These are phyloP conservation scores for Cordia subcordata DNA, from an alignment of 257 asterid species.

Conservation along the genomic window DNA sequence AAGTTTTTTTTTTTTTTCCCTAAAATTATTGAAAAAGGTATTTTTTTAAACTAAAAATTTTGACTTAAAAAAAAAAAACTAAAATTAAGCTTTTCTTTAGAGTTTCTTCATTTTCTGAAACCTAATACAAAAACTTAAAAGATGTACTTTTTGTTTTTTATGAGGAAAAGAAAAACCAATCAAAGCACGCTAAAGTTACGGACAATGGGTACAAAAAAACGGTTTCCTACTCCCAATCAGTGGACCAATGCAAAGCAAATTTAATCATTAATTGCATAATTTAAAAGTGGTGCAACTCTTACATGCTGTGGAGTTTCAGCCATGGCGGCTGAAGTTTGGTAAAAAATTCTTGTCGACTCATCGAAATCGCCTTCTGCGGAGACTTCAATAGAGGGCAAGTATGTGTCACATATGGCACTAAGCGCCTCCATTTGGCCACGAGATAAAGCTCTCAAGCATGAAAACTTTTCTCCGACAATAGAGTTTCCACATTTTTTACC, in stretches of 20 bases:
- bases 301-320: constrained; percentile 49
- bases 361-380: constrained; percentile 6
- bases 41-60: no score
- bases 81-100: no score
- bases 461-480: not conserved
- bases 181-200: no score
- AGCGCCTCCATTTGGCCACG: constrained; percentile 52
- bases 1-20: no score
- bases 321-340: constrained; percentile 57
- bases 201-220: not conserved
- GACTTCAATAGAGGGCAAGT: constrained; percentile 40
- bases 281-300: constrained; percentile 15
- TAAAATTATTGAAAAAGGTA: no score
- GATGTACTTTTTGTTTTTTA: no score
- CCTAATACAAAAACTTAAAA: no score
- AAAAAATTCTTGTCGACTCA: constrained; percentile 23
- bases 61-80: no score
- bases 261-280: no score
- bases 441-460: constrained; percentile 16
- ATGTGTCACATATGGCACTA: constrained; percentile 51
- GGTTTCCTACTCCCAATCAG: not conserved
- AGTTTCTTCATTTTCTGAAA: no score
- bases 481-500: not conserved
- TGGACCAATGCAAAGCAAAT: no score
- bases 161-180: no score